Base-by-base conservation (phyloP, 805 yeast genomes). In the Candida nemodendra region DNA sequence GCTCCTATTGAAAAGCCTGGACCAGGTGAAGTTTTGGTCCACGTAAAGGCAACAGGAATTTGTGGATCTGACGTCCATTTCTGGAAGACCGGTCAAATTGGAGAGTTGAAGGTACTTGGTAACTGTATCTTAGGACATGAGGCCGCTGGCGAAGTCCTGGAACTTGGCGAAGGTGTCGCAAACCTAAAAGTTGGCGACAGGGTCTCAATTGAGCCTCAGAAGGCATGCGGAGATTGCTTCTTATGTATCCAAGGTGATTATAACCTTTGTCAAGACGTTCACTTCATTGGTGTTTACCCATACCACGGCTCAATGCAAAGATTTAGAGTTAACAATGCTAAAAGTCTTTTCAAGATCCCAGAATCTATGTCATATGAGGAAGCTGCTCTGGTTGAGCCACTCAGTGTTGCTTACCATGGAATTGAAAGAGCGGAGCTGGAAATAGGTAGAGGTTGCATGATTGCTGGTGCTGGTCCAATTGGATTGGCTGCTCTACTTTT, bases 41-140 rank as follows among this genome's bases (percentile, higher is more conserved):
- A 74, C 52, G 72, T 79, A 28, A 66, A 76, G 44, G 76, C 78
- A 37, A 79, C 84, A 8, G 88, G 87, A 19, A 81, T 81, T 49
- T 81, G 88, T 59, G 88, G 88, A 13, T 74, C 83, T 18, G 89
- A 82, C 57, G 68, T 80, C 44, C 87, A 81, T 56, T 79, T 78
- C 62, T 77, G 75, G 63, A 69, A 76, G 38, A 78, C 76, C 44
- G 88, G 87, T 32, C 69, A 66, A 40, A 79, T 80, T 42, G 85
- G 79, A 21, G 72, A 72, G 35, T 53, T 65, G 39, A 50, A 47
- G 7, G 52, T 68, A 19, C 33, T 51, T 8, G 62, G 57, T 9
- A 55, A 61, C 37, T 53, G 65, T 45, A 58, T 62, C 15, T 50
- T 66, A 32, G 74, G 74, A 12, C 74, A 69, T 38, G 75, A 70